Conservation (phyloP, 1,284 basidiomycete genomes). For the Ustanciosporium gigantosporum region DNA sequence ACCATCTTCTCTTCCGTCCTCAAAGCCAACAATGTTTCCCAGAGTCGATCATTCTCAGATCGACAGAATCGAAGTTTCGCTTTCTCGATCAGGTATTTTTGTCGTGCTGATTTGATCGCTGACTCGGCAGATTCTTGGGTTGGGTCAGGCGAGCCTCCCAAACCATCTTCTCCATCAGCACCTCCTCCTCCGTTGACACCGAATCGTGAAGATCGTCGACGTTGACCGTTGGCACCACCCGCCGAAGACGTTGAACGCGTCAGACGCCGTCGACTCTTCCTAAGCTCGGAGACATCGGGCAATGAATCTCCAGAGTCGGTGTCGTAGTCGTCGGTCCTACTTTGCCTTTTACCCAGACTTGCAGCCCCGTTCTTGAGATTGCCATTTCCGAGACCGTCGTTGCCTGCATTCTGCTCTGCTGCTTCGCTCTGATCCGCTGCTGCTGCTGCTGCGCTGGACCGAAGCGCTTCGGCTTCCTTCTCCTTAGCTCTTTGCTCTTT, state of each 20-base stretch:
- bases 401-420: not conserved
- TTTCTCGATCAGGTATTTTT: conserved; percentile 53
- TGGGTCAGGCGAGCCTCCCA: not conserved
- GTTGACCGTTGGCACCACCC: too few species aligned
- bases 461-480: conserved; percentile 6
- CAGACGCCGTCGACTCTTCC: too few species aligned
- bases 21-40: conserved; percentile 9
- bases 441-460: too few species aligned
- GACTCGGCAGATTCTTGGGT: conserved; percentile 8
- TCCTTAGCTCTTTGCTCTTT: conserved; percentile 21
- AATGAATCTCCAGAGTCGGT: conserved; percentile 25
- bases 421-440: too few species aligned
- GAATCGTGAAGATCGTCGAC: conserved; percentile 22
- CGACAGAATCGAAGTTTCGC: conserved; percentile 41
- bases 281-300: too few species aligned
- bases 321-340: conserved; percentile 21
- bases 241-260: too few species aligned
- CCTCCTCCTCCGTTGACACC: not conserved
- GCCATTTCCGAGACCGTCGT: too few species aligned
- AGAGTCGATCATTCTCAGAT: conserved; percentile 35
- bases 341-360: conserved; percentile 4
- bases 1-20: conserved; percentile 15
- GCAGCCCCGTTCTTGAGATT: conserved; percentile 1
- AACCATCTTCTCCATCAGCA: not conserved
- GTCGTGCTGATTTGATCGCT: conserved; percentile 18